These are phyloP conservation scores for Paramecium octaurelia DNA, from an alignment of 73 alveolate species.

Conservation along the genomic window DNA sequence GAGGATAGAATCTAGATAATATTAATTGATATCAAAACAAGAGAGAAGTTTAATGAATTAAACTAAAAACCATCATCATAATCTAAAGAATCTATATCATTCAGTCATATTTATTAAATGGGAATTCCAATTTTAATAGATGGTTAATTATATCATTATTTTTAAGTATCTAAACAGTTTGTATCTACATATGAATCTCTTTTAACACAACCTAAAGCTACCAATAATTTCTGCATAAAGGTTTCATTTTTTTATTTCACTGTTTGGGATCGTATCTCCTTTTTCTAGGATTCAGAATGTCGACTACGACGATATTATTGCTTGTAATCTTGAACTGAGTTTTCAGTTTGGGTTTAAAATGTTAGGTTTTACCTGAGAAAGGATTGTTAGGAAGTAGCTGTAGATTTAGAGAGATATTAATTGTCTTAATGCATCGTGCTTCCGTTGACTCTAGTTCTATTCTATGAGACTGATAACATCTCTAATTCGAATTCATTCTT, in stretches of 20 bases:
- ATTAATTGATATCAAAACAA: neutral
- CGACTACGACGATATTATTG: neutral
- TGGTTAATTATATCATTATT: neutral
- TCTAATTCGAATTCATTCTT: slow-evolving; percentile 10
- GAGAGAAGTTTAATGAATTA: neutral
- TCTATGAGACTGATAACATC: neutral
- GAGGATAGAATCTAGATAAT: neutral
- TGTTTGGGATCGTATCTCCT: slow-evolving; percentile 12
- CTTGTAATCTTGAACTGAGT: neutral
- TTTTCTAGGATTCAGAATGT: neutral
- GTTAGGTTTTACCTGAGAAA: neutral
- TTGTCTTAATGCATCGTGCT: neutral
- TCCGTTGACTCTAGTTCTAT: neutral
- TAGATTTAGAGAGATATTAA: neutral
- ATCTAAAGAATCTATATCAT: neutral
- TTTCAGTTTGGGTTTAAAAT: neutral
- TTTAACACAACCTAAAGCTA: slow-evolving; percentile 60
- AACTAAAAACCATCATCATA: neutral
- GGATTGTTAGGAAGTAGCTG: slow-evolving; percentile 1
- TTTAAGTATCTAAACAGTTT: neutral
- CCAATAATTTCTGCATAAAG: slow-evolving; percentile 43
- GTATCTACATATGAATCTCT: slow-evolving; percentile 34
- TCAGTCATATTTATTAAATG: neutral
- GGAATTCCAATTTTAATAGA: neutral
- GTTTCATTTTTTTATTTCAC: neutral